These are phyloP conservation scores for Entrophospora sp. DNA, from an alignment of 192 early-diverging fungal species.

Conservation along the genomic window DNA sequence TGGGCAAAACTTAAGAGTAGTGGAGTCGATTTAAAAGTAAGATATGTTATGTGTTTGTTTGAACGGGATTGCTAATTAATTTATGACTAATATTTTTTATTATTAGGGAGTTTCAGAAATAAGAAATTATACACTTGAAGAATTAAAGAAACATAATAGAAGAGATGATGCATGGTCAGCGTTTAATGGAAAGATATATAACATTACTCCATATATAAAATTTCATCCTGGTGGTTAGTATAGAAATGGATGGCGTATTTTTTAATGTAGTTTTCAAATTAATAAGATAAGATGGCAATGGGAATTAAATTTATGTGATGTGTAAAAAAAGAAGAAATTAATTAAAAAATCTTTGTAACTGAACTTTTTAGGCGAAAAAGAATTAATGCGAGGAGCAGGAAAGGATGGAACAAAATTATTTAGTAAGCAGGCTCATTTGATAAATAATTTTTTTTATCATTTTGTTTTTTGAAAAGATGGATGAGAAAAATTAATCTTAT, in stretches of 20 bases:
- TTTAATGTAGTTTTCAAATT: no score
- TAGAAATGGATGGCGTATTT: no score
- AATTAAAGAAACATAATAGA: constrained; percentile 67
- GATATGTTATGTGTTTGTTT: neutral
- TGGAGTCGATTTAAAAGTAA: constrained; percentile 59
- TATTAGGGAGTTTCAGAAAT: constrained; percentile 47
- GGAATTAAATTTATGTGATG: no score
- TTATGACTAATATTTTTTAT: neutral
- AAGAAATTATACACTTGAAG: constrained; percentile 57
- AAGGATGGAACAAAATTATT: no score
- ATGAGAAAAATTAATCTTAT: no score
- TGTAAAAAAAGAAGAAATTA: constrained; percentile 32
- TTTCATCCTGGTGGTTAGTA: constrained; percentile 82
- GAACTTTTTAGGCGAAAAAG: constrained; percentile 32
- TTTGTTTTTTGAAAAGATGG: no score
- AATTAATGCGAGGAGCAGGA: constrained; percentile 73
- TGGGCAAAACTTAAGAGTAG: constrained; percentile 80
- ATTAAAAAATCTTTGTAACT: constrained; percentile 20
- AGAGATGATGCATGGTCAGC: constrained; percentile 83
- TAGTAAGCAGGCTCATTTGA: constrained; percentile 79
- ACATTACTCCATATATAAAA: constrained; percentile 75
- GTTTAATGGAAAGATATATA: constrained; percentile 83
- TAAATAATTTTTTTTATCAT: no score
- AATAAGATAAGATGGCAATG: neutral
- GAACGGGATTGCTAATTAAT: neutral